Base-by-base conservation (phyloP, 169 alveolate species). In the Babesia bigemina region DNA sequence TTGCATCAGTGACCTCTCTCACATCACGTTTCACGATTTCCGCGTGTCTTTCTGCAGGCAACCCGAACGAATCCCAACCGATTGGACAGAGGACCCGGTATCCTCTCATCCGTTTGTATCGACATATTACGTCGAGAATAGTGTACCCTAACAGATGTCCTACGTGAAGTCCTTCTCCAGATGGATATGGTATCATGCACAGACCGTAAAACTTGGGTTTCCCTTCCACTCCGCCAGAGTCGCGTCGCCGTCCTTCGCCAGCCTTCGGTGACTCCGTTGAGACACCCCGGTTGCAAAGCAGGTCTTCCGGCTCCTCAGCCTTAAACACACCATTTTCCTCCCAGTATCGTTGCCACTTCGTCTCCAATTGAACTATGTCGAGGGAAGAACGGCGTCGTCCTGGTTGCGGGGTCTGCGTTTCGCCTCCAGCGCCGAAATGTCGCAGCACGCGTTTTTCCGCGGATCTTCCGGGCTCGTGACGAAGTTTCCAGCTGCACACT, bases 31-130 rank as follows among this genome's bases (percentile, higher is more conserved):
- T 88, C 47, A 91, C 65, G 33, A 81, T 83, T 52, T 92, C 70
- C 0, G 98, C 97, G 50, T 94, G 93, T 74, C 95, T 90, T 85
- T 95, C 98, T 26, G 98, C 96, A 0, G 98, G 98, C 29, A 95
- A 66, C 16, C 98, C 98, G 70, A 95, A 95, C 8, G 96, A 78
- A 56, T 95, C 98, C 97, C 97, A 95, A 21, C 98, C 98, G 73
- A 95, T 95, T 0, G 97, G 97, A 70, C 95, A 94, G 56, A 95
- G 86, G 21, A 95, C 98, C 8, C 88, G 69, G 60, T 75, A 84
- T 16, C 95, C 91, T 56, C 67, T 52, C 91, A 92, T 57, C 22
- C 95, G 92, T 47, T 95, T 92, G 90, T 88, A 94, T 50, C 97
- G 76, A n/a, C 97, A 75, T 16, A 94, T 70, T 36, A 94, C 93